Evolutionary conservation across 2,329 filamentous ascomycete species (phyloP).

Genomic region (Pseudogymnoascus sp.): DNA sequence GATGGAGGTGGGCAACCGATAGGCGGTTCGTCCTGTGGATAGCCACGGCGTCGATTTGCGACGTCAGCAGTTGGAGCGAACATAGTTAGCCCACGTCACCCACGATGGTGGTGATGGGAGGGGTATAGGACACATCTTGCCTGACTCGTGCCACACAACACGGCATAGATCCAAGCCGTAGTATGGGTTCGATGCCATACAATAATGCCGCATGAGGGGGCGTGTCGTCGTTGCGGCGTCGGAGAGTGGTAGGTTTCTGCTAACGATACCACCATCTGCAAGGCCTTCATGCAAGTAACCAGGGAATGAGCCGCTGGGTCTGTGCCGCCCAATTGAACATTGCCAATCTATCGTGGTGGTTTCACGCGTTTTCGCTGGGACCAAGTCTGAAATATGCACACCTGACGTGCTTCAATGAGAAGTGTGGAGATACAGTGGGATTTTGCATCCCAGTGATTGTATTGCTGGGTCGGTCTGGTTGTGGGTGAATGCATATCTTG

Average conservation of each 20-base stretch:
- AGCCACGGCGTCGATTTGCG: not conserved
- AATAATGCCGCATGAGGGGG: slow-evolving; percentile 2
- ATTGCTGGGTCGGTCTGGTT: not conserved
- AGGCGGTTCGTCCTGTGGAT: not conserved
- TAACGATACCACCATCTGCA: not conserved
- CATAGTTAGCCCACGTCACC: not conserved
- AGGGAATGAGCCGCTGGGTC: not conserved
- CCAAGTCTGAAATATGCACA: not conserved
- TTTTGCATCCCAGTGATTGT: not conserved
- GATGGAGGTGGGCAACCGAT: not conserved
- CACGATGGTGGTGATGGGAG: not conserved
- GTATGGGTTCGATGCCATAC: not conserved
- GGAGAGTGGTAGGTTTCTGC: not conserved
- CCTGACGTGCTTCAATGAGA: not conserved
- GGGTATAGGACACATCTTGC: not conserved
- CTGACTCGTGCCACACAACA: not conserved
- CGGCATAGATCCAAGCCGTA: not conserved
- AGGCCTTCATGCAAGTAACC: not conserved
- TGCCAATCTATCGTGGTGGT: not conserved
- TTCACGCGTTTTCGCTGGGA: not conserved
- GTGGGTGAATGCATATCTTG: not conserved
- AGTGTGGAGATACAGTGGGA: slow-evolving; percentile 6
- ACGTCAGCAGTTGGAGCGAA: not conserved
- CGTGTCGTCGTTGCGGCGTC: not conserved
- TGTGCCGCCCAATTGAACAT: not conserved